Evolutionary conservation across 345 rosid species (phyloP).

Genomic region (Corchorus capsularis): DNA sequence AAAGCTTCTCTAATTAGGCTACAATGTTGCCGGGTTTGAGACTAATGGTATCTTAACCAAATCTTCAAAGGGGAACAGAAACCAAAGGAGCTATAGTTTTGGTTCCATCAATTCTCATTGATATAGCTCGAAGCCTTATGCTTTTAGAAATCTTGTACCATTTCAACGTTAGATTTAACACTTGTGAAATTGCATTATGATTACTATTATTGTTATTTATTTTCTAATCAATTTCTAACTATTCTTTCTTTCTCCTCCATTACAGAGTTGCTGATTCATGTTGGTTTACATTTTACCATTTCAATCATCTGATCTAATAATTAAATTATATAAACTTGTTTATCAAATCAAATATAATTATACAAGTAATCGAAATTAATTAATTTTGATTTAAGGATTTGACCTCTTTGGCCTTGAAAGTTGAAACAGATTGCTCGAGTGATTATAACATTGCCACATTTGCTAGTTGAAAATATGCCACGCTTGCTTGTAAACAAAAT

Average conservation of each 20-base stretch:
- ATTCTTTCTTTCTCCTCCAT: constrained; percentile 23
- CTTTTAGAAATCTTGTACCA: constrained; percentile 27
- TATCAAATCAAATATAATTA: too few species aligned
- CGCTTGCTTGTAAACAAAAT: background rate
- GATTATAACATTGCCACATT: too few species aligned
- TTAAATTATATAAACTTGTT: too few species aligned
- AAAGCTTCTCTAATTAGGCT: constrained; percentile 18
- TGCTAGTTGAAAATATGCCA: too few species aligned
- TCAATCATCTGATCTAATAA: too few species aligned
- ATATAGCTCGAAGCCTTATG: constrained; percentile 12
- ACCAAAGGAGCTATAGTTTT: constrained; percentile 15
- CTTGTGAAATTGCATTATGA: constrained; percentile 5
- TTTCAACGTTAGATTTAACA: constrained; percentile 12
- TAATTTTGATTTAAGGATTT: too few species aligned
- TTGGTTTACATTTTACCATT: background rate
- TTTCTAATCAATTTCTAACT: constrained; percentile 44
- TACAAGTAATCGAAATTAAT: too few species aligned
- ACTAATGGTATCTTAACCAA: constrained; percentile 1
- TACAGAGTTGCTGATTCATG: constrained; percentile 16
- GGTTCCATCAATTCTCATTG: constrained; percentile 37
- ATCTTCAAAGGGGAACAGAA: background rate
- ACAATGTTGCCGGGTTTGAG: constrained; percentile 24
- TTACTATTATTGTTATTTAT: constrained; percentile 28
- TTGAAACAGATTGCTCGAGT: too few species aligned
- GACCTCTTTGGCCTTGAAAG: too few species aligned